Base-by-base conservation (phyloP, 1,284 basidiomycete species). In the Ceratobasidium sp. region DNA sequence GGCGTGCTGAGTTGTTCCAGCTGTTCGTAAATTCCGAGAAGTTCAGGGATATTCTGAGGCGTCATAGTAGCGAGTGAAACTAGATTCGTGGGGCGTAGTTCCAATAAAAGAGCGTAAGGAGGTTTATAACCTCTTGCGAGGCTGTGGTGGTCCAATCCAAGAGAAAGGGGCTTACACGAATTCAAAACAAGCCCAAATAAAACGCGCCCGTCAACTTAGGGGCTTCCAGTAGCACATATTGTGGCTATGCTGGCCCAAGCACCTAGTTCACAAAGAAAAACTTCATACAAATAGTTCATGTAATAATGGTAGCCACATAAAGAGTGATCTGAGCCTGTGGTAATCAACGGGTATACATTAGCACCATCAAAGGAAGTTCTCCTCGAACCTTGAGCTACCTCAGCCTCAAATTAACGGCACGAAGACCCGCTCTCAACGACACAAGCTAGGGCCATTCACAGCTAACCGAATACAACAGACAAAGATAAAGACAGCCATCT, bases 241-340 rank as follows among this genome's bases (percentile, higher is more conserved):
- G 52, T 53, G 52, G 52, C 52, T 53, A 32, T 53, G 23, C 30
- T 23, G 52, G 52, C n/a, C 52, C 52, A 53, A 53, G 18, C 48
- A 16, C 21, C 14, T 18, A 21, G 16, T 8, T 18, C 4, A 18
- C 45, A 50, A 8, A 2, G 9, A n/a, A 4, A 50, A 50, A 4
- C n/a, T 23, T 23, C 14, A 8, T 1, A 50, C 5, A 12, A 16
- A 26, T 23, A 50, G 23, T 5, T 23, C 48, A 50, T 1, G 28
- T 23, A 50, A 50, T 12, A 50, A 16, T 23, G 9, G 21, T 21
- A 9, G 21, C 14, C 16, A 23, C 48, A 46, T 4, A 12, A 50
- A 8, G 28, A 50, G 16, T 23, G 21, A 23, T 21, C 48, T 23
- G 14, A 50, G 21, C 6, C 23, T 23, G 10, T 46, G n/a, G 45